Conservation (phyloP, 495 filamentous ascomycete species). For the Annulohypoxylon moriforme region DNA sequence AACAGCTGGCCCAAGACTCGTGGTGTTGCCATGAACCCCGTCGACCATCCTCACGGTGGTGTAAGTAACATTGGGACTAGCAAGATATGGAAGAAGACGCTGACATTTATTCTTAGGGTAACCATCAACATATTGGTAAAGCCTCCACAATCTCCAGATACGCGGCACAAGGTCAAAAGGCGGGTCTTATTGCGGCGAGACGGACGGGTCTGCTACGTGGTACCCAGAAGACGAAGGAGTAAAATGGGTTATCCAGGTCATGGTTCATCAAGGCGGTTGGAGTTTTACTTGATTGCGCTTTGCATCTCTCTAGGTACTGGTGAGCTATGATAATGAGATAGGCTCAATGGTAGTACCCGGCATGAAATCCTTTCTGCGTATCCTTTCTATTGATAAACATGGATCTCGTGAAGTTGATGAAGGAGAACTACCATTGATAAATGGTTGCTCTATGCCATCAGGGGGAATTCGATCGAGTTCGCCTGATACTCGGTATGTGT, state of each 20-base stretch:
- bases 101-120: slow-evolving; percentile 74
- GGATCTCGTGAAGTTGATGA: slow-evolving; percentile 18
- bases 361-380: slow-evolving; percentile 47
- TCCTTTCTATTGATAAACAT: not conserved
- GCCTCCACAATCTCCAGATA: slow-evolving; percentile 98
- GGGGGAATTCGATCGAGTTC: not conserved
- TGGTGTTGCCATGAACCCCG: slow-evolving; percentile 99
- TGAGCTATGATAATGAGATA: slow-evolving; percentile 53
- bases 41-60: slow-evolving; percentile 99
- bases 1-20: slow-evolving; percentile 99
- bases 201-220: slow-evolving; percentile 98
- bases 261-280: slow-evolving; percentile 65
- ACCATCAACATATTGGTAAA: slow-evolving; percentile 99
- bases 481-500: not conserved
- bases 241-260: slow-evolving; percentile 61
- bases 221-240: slow-evolving; percentile 99
- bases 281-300: slow-evolving; percentile 67
- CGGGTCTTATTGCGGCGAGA: slow-evolving; percentile 99
- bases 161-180: slow-evolving; percentile 98
- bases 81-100: slow-evolving; percentile 23
- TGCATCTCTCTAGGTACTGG: slow-evolving; percentile 66
- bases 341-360: slow-evolving; percentile 54
- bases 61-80: slow-evolving; percentile 50
- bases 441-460: not conserved
- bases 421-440: slow-evolving; percentile 3